Conservation (phyloP, 192 early-diverging fungal species). For the Rhizophlyctis rosea region DNA sequence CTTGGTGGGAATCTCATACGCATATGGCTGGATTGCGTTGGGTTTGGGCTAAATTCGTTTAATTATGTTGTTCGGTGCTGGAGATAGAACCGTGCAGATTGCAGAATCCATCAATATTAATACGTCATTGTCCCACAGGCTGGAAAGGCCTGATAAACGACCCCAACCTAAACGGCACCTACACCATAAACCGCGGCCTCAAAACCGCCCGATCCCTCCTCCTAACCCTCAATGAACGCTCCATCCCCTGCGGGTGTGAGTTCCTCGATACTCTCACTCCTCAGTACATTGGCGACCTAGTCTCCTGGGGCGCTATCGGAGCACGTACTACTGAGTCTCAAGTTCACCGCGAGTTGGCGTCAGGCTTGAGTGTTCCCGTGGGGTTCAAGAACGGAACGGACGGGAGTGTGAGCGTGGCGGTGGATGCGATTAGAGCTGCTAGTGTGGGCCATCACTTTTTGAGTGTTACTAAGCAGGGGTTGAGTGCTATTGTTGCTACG, state of each 20-base stretch:
- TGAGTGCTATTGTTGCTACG: conserved; percentile 75
- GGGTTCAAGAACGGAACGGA: conserved; percentile 99
- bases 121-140: too few relatives aligned
- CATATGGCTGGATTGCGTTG: too few relatives aligned
- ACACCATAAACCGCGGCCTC: conserved; percentile 96
- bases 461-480: conserved; percentile 91
- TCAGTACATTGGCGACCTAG: conserved; percentile 89
- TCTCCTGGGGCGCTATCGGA: conserved; percentile 97
- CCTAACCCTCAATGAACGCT: conserved; percentile 72
- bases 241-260: conserved; percentile 85
- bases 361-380: conserved; percentile 92
- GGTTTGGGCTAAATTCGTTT: too few relatives aligned
- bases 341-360: conserved; percentile 90
- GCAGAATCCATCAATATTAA: too few relatives aligned
- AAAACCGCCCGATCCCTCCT: conserved; percentile 79
- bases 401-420: conserved; percentile 82
- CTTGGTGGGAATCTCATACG: too few relatives aligned
- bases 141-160: conserved; percentile 91
- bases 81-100: too few relatives aligned
- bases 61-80: too few relatives aligned
- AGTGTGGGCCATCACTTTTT: conserved; percentile 85
- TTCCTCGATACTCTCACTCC: conserved; percentile 92
- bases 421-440: conserved; percentile 91
- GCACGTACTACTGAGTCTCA: conserved; percentile 96
- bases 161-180: conserved; percentile 61